Evolutionary conservation across 169 alveolate species (phyloP).

Genomic region (Amoebophrya sp.): DNA sequence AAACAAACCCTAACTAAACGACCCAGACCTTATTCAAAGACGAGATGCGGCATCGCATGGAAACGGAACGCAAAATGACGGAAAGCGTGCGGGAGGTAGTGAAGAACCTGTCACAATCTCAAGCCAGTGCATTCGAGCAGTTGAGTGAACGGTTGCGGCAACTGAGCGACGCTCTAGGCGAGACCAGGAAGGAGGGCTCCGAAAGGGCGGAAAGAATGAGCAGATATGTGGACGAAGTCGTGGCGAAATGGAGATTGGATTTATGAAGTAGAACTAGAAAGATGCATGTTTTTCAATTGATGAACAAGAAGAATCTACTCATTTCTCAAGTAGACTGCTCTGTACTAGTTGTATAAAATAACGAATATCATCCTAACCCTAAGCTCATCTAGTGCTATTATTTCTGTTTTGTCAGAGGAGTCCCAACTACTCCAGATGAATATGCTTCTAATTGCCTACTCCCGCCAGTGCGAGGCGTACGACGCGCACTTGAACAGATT

Average conservation of each 20-base stretch:
- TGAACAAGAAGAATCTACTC: too few relatives aligned
- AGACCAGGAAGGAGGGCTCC: background rate
- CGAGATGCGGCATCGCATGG: slow-evolving; percentile 23
- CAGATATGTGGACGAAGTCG: background rate
- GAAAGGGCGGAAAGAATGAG: background rate
- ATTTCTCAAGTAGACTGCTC: too few relatives aligned
- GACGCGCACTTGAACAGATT: background rate
- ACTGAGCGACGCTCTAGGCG: background rate
- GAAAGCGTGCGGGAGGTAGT: slow-evolving; percentile 4
- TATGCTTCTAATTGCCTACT: too few relatives aligned
- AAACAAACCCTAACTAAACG: too few relatives aligned
- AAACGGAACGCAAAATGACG: background rate
- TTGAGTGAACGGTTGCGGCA: background rate
- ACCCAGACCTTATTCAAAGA: background rate
- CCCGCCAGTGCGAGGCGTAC: background rate
- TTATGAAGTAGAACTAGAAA: too few relatives aligned
- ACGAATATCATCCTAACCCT: too few relatives aligned
- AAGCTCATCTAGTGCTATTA: too few relatives aligned
- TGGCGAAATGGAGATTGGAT: slow-evolving; percentile 3
- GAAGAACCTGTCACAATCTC: background rate
- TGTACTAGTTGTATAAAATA: too few relatives aligned
- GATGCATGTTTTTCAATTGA: too few relatives aligned
- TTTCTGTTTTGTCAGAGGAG: too few relatives aligned
- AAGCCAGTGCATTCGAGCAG: background rate
- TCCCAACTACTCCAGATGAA: too few relatives aligned